Evolutionary conservation across 1,284 basidiomycete genomes (phyloP).

Genomic region (Trametes polyzona): DNA sequence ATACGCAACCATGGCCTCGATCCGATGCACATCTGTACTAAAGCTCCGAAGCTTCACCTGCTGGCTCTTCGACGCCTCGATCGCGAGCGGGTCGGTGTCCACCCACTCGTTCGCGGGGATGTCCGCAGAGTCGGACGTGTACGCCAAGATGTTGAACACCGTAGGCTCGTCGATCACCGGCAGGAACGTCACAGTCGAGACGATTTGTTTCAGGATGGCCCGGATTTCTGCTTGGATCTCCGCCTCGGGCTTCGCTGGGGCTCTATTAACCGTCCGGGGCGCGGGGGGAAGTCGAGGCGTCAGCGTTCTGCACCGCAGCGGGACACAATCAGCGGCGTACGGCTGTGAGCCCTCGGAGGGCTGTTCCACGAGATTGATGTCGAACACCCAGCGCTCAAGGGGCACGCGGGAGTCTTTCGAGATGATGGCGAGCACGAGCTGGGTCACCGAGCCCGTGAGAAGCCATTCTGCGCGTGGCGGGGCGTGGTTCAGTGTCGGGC

Average conservation of each 20-base stretch:
- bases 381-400: slow-evolving; percentile 98
- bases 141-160: slow-evolving; percentile 94
- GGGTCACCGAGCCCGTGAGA: slow-evolving; percentile 85
- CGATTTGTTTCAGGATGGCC: slow-evolving; percentile 98
- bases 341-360: slow-evolving; percentile 49
- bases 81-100: slow-evolving; percentile 93
- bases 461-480: slow-evolving; percentile 84
- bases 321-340: slow-evolving; percentile 45
- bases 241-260: slow-evolving; percentile 74
- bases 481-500: slow-evolving; percentile 9
- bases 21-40: slow-evolving; percentile 88
- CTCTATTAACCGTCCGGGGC: slow-evolving; percentile 42
- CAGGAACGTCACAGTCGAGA: slow-evolving; percentile 93
- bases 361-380: slow-evolving; percentile 81
- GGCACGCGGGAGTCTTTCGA: slow-evolving; percentile 92
- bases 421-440: slow-evolving; percentile 95
- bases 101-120: slow-evolving; percentile 92
- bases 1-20: slow-evolving; percentile 90
- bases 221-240: slow-evolving; percentile 98
- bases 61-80: slow-evolving; percentile 95
- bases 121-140: slow-evolving; percentile 87
- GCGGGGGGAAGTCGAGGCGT: background rate
- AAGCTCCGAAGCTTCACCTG: slow-evolving; percentile 93
- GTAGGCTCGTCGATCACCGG: slow-evolving; percentile 95
- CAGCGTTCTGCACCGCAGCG: background rate